phyloP scores from a whole-genome alignment of 108 stramenopile species.

The Fragilariopsis cylindrus region DNA sequence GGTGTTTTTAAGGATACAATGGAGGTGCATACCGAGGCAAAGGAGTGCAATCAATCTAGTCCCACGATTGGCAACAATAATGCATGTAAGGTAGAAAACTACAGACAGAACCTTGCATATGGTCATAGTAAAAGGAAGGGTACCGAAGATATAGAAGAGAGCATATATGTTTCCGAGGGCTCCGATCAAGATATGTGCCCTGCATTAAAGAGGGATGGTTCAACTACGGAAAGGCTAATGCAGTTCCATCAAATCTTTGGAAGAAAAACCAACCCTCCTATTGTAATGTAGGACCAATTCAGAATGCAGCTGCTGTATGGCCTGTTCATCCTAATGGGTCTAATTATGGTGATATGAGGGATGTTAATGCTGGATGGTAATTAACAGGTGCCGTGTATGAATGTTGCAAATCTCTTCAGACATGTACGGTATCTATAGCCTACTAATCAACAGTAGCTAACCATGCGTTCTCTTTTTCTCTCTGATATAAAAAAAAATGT shows the following conservation, averaged over 20 bases:
- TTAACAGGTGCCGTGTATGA: slow-evolving; percentile 7
- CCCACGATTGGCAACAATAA: too few relatives aligned
- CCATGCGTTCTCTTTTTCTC: background rate
- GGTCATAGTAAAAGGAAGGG: background rate
- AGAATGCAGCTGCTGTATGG: slow-evolving; percentile 18
- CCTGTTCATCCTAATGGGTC: slow-evolving; percentile 12
- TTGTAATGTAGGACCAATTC: slow-evolving; percentile 10
- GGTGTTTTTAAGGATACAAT: slow-evolving; percentile 5
- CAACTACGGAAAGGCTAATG: slow-evolving; percentile 9
- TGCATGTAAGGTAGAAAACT: background rate
- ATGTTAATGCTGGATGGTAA: slow-evolving; percentile 13
- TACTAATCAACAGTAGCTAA: too few relatives aligned
- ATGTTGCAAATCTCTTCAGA: slow-evolving; percentile 10
- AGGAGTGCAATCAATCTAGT: background rate
- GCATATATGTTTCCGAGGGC: background rate
- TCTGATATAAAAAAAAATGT: background rate
- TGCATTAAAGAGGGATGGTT: slow-evolving; percentile 8
- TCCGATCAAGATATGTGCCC: background rate
- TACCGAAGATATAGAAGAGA: background rate
- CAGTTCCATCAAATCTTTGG: slow-evolving; percentile 4
- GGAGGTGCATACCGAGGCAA: background rate
- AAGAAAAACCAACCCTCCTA: background rate
- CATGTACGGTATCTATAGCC: background rate
- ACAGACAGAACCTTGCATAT: slow-evolving; percentile 9
- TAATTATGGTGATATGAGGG: slow-evolving; percentile 14